Conservation (phyloP, 2,329 filamentous ascomycete genomes). For the Colletotrichum sp. region DNA sequence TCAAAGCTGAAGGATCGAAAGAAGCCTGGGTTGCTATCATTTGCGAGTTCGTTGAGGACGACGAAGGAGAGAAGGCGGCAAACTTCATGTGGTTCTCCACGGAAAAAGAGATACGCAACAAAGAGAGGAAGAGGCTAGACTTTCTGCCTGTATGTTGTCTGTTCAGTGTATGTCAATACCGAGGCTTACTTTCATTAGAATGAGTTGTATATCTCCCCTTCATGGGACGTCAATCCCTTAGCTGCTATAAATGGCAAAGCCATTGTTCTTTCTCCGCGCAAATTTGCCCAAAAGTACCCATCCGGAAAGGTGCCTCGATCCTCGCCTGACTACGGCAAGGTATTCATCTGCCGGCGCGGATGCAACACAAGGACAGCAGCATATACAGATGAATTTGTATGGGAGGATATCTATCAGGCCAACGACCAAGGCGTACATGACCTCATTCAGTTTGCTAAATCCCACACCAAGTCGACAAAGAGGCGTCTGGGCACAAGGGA, state of each 20-base stretch:
- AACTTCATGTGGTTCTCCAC: slow-evolving; percentile 97
- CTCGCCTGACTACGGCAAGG: slow-evolving; percentile 79
- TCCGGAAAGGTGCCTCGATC: slow-evolving; percentile 75
- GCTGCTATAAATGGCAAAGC: slow-evolving; percentile 91
- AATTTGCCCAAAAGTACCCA: slow-evolving; percentile 74
- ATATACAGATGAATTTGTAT: slow-evolving; percentile 90
- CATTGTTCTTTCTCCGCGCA: slow-evolving; percentile 73
- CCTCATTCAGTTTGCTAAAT: slow-evolving; percentile 71
- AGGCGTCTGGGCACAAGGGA: slow-evolving; percentile 41
- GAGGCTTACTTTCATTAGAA: slow-evolving; percentile 55
- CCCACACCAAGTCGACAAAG: slow-evolving; percentile 74
- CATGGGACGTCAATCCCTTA: slow-evolving; percentile 86
- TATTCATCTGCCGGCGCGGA: slow-evolving; percentile 87
- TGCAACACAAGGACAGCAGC: slow-evolving; percentile 88
- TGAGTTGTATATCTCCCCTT: slow-evolving; percentile 89
- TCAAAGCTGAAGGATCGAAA: slow-evolving; percentile 85
- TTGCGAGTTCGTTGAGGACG: slow-evolving; percentile 77
- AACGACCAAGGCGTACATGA: slow-evolving; percentile 66
- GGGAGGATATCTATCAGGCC: slow-evolving; percentile 84
- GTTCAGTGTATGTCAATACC: not conserved
- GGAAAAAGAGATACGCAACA: slow-evolving; percentile 86
- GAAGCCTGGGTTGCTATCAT: slow-evolving; percentile 94
- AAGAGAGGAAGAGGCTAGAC: slow-evolving; percentile 81
- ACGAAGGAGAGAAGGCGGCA: slow-evolving; percentile 78
- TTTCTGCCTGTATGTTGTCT: slow-evolving; percentile 65